Evolutionary conservation across 768 basidiomycete genomes (phyloP).

Genomic region (Lanmaoa rubissima): DNA sequence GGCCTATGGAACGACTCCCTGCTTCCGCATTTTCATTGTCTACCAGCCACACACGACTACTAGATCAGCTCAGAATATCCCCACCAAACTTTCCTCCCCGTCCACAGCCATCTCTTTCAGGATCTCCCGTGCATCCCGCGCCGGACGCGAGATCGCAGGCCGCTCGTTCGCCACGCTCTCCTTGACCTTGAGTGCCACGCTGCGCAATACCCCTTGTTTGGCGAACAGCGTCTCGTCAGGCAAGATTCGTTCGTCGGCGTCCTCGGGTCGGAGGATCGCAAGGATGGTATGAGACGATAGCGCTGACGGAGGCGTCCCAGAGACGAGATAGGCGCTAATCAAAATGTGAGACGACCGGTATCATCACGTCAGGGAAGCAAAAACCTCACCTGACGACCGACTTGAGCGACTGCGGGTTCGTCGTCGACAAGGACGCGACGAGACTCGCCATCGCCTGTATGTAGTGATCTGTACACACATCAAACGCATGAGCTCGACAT

Average conservation of each 20-base stretch:
- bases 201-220: too few relatives aligned
- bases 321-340: conserved; percentile 57
- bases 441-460: conserved; percentile 61
- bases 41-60: background rate
- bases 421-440: conserved; percentile 60
- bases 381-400: conserved; percentile 61
- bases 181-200: too few relatives aligned
- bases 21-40: too few relatives aligned
- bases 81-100: conserved; percentile 27
- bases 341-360: conserved; percentile 6
- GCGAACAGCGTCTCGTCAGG: too few relatives aligned
- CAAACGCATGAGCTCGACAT: background rate
- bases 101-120: conserved; percentile 39
- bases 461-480: conserved; percentile 56
- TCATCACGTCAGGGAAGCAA: background rate
- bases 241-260: too few relatives aligned
- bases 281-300: conserved; percentile 56
- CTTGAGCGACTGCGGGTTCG: conserved; percentile 59
- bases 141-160: conserved; percentile 39
- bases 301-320: conserved; percentile 65
- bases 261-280: too few relatives aligned
- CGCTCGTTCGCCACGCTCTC: too few relatives aligned
- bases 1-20: too few relatives aligned
- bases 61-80: conserved; percentile 23
- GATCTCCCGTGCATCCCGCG: conserved; percentile 78